Evolutionary conservation across 371 early-diverging fungal species (phyloP), one percentile per base, ranked within the genome.

Genomic region (Chytridium lagenaria): DNA sequence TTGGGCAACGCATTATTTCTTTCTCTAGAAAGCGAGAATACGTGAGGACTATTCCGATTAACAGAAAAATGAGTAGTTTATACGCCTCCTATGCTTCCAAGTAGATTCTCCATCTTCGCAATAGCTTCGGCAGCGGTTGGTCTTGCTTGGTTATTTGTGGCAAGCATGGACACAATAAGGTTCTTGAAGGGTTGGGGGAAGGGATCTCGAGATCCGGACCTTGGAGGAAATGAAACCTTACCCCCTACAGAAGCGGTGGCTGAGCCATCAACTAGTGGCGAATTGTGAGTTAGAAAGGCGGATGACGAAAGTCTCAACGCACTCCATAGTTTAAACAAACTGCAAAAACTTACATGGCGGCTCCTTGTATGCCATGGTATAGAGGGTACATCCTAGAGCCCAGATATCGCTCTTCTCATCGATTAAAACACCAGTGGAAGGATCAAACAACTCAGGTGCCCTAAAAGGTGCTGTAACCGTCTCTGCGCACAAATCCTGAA

Each of bases 391-490:
- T 22, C 85, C 85, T 49, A 83, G 73, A 10, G 83, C 78, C 84
- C 84, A 83, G 7, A 81, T 74, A 72, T 83, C 82, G 31, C 67
- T 72, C 31, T 70, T 30, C 59, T 83, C 85, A 39, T 75, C 78
- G 36, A 85, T 68, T 22, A 50, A 16, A 1, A 69, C 50, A 33
- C 80, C 76, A 1, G 76, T 69, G 30, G 61, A 61, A 3, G 86
- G 83, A 71, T 85, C 86, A 73, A 85, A 84, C 15, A 85, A 72
- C 70, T 85, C 86, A 7, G 86, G 86, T 0, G 86, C 79, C 16
- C 86, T 51, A 69, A 74, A 85, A 12, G 86, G 83, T 22, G 86
- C 84, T 0, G 86, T 85, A 15, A 81, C 84, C 2, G 86, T 85
- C 70, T 85, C 84, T 0, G 83, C 82, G 64, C 80, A 80, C 22